Conservation (phyloP, 106 monocot species). For the Hemerocallis citrina region DNA sequence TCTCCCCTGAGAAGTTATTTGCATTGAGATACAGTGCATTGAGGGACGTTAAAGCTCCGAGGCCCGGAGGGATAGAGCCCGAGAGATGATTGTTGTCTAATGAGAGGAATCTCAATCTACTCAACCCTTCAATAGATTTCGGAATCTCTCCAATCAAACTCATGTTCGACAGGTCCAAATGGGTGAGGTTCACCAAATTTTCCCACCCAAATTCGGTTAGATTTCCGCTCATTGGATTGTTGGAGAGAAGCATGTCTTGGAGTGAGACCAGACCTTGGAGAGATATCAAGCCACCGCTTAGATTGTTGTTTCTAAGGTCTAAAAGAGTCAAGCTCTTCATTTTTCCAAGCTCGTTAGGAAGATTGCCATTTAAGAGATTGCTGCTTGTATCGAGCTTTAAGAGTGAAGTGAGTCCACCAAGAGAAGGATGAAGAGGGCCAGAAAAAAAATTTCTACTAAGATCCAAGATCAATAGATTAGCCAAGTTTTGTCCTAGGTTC, state of each 20-base stretch:
- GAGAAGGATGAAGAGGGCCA: conserved; percentile 29
- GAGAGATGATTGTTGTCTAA: conserved; percentile 32
- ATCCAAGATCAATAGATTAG: conserved; percentile 52
- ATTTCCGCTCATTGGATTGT: conserved; percentile 41
- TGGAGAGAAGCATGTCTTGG: conserved; percentile 45
- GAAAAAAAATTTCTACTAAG: conserved; percentile 39
- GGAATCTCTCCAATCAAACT: conserved; percentile 35
- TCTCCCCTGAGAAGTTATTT: conserved; percentile 45
- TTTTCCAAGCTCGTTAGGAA: conserved; percentile 25
- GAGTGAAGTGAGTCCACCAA: conserved; percentile 34
- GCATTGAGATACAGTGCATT: conserved; percentile 34
- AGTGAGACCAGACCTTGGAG: conserved; percentile 31
- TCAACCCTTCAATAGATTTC: conserved; percentile 32
- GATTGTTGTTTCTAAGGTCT: conserved; percentile 44
- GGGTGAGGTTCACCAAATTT: conserved; percentile 28
- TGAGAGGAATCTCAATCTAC: conserved; percentile 35
- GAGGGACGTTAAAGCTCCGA: conserved; percentile 28
- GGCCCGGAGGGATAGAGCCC: conserved; percentile 24
- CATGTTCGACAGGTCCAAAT: conserved; percentile 42
- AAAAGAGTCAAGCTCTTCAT: conserved; percentile 42
- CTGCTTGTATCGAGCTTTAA: conserved; percentile 64
- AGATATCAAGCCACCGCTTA: conserved; percentile 27
- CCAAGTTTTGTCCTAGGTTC: conserved; percentile 22
- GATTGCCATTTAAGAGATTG: conserved; percentile 36
- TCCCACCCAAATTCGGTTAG: conserved; percentile 26